A percentile compares a stretch with the other conserved stretches of the same genome.
phyloP scores from a whole-genome alignment of 495 filamentous ascomycete species.

The Talaromyces trachyspermus region DNA sequence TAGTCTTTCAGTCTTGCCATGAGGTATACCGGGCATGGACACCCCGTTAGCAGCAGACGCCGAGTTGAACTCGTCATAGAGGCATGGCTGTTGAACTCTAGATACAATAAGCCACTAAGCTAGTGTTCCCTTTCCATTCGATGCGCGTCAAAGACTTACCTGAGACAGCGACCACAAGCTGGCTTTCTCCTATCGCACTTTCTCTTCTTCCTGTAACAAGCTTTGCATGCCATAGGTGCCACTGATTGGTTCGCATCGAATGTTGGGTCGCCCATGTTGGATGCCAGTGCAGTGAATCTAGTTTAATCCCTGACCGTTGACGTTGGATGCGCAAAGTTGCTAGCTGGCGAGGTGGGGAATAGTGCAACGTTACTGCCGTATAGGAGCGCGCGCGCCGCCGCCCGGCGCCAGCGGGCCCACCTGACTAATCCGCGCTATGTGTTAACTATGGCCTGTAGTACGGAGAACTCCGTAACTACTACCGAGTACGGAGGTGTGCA shows the following conservation, averaged over 20 bases:
- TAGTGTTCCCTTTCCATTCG: too few species aligned
- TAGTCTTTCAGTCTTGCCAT: not conserved
- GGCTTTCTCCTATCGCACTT: conserved; percentile 4
- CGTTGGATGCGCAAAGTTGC: too few species aligned
- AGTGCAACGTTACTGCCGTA: too few species aligned
- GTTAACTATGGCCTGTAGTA: too few species aligned
- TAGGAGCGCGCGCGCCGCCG: too few species aligned
- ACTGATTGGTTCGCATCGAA: not conserved
- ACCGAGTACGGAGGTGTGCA: too few species aligned
- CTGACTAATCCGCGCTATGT: too few species aligned
- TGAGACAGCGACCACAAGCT: not conserved
- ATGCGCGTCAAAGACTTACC: not conserved
- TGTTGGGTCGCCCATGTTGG: not conserved
- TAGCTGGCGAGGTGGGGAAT: too few species aligned
- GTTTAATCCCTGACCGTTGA: too few species aligned
- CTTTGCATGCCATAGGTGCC: not conserved
- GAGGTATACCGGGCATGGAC: not conserved
- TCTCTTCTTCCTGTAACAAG: conserved; percentile 1
- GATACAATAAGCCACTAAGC: not conserved
- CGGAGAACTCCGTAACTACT: too few species aligned
- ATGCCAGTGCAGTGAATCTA: too few species aligned
- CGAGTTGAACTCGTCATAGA: not conserved
- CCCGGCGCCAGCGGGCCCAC: too few species aligned
- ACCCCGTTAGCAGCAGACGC: not conserved
- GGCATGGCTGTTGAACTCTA: not conserved